Base-by-base conservation (phyloP, 1,139 yeast species). In the Blastobotrys indianensis region DNA sequence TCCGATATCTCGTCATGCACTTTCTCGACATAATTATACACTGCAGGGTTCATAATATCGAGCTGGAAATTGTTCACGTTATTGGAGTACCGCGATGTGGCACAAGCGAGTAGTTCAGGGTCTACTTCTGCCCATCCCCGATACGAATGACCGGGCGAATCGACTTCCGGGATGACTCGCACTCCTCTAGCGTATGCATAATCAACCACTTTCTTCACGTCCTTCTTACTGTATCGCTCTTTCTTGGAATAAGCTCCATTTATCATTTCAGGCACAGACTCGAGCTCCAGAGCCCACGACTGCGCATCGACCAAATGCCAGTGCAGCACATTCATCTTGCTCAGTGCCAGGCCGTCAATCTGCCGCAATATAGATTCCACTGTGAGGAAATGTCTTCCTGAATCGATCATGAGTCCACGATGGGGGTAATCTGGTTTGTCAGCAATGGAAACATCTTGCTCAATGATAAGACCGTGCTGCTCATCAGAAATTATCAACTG, bases 281-380 rank as follows among this genome's bases (percentile, higher is more conserved):
- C 51, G 20, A 54, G 39, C 41, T 60, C 61, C 11, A 74, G 23
- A 0, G 78, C 76, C 77, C 77, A 74, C 29, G 75, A 68, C 47
- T 70, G 75, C 7, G 74, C 53, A 52, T 74, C 78, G 3, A 61
- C 63, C 8, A 74, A 48, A 54, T 74, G 78, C 75, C 75, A 72
- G 50, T 74, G 78, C 38, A 74, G 62, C 1, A 65, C 61, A 50
- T 74, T 74, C 62, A 74, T 55, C 56, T 74, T 74, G 7, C 67
- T 49, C 32, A 69, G 58, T 1, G 73, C 56, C 73, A 74, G 66
- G 15, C 70, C 58, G 45, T 73, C 77, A 41, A 74, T 63, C 49
- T 73, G 73, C 32, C 69, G 64, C 40, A 61, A 51, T 11, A 74
- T 61, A 3, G 65, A 55, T 6, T 59, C 59, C 3, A 66, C 51